A percentile compares a stretch with the other conserved stretches of the same genome.
These are phyloP conservation scores for Eucalyptus rudis DNA, from an alignment of 345 rosid genomes.

Conservation along the genomic window DNA sequence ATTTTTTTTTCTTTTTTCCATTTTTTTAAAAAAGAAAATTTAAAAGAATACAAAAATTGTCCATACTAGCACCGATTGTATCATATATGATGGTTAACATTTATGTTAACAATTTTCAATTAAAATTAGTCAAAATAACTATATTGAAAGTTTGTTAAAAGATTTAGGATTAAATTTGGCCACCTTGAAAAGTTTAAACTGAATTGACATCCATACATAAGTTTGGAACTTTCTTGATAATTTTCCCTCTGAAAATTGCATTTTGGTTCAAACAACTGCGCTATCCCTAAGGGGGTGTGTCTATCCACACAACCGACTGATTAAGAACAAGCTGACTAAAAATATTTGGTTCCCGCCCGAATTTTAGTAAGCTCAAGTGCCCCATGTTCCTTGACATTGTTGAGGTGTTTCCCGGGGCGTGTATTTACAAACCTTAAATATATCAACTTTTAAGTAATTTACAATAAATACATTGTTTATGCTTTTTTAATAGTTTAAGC, in stretches of 20 bases:
- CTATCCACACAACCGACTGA: not conserved
- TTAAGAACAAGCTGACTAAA: not conserved
- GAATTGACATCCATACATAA: not conserved
- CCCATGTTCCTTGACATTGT: not conserved
- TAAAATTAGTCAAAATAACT: not conserved
- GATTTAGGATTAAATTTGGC: too few relatives aligned
- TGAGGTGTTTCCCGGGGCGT: not conserved
- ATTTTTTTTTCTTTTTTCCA: too few relatives aligned
- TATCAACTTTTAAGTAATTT: not conserved
- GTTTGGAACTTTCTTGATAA: too few relatives aligned
- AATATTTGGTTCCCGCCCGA: not conserved
- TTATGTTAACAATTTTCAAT: too few relatives aligned
- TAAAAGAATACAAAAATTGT: not conserved
- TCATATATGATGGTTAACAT: too few relatives aligned
- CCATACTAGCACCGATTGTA: fast-evolving
- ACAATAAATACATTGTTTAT: not conserved
- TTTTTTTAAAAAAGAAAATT: too few relatives aligned
- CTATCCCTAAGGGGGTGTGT: not conserved
- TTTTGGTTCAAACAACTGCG: not conserved
- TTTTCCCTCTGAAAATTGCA: not conserved
- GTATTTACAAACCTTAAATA: not conserved
- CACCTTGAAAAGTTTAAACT: too few relatives aligned
- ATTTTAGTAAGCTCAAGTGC: not conserved
- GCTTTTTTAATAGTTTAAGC: not conserved
- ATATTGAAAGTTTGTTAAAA: not conserved